Evolutionary conservation across 768 basidiomycete genomes (phyloP).

Genomic region (Panus rudis): DNA sequence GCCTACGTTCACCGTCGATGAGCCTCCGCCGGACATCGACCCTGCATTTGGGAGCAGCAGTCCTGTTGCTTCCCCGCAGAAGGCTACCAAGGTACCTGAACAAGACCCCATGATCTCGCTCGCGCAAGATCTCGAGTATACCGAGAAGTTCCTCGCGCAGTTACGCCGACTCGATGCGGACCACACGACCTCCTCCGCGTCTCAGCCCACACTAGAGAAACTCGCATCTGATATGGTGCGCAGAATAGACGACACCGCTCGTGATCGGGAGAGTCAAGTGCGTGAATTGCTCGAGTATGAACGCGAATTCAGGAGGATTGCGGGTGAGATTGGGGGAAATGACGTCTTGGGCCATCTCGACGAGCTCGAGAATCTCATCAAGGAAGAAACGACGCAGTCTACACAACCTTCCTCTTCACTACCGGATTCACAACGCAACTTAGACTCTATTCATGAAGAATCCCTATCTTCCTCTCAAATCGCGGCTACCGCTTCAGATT

Average conservation of each 20-base stretch:
- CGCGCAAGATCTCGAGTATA: conserved; percentile 66
- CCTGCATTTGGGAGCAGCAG: conserved; percentile 35
- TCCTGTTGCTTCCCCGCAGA: conserved; percentile 26
- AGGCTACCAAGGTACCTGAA: conserved; percentile 26
- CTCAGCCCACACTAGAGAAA: conserved; percentile 44
- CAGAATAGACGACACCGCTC: conserved; percentile 64
- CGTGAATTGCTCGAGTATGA: conserved; percentile 74
- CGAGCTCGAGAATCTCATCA: conserved; percentile 45
- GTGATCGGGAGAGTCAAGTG: conserved; percentile 75
- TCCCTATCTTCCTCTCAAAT: conserved; percentile 11
- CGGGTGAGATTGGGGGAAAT: conserved; percentile 68
- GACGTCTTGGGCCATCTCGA: conserved; percentile 69
- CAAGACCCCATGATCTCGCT: conserved; percentile 69
- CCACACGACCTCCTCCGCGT: conserved; percentile 21
- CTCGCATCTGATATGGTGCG: conserved; percentile 74
- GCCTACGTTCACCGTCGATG: conserved; percentile 20
- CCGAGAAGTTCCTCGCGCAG: conserved; percentile 69
- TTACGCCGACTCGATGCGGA: conserved; percentile 65
- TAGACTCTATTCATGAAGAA: conserved; percentile 27
- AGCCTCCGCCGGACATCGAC: conserved; percentile 31
- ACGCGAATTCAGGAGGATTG: conserved; percentile 71
- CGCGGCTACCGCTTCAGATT: conserved; percentile 35
- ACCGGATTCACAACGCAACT: too few species aligned
- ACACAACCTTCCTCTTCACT: too few species aligned
- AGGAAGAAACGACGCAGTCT: conserved; percentile 19